Conservation (phyloP, 2,329 filamentous ascomycete species). For the Blastomyces silverae region DNA sequence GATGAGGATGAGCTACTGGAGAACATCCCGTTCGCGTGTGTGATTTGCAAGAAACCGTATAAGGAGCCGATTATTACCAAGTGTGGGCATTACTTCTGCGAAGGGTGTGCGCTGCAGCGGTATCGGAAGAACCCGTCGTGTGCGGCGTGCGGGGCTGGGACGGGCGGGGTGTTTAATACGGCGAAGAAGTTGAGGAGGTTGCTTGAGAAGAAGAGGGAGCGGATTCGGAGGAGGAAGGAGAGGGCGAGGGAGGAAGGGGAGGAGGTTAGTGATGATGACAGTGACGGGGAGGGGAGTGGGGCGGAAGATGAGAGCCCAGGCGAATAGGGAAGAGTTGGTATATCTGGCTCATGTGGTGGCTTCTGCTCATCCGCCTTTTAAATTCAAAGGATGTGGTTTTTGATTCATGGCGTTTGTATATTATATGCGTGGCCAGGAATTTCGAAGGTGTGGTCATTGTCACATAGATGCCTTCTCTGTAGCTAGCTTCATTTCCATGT, state of each 20-base stretch:
- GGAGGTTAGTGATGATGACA: conserved; percentile 45
- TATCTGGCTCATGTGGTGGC: not conserved
- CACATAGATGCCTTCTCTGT: too few relatives aligned
- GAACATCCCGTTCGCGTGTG: conserved; percentile 81
- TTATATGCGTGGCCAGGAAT: not conserved
- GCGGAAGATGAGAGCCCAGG: not conserved
- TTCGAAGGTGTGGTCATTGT: not conserved
- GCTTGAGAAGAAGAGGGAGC: conserved; percentile 61
- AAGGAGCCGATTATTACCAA: conserved; percentile 75
- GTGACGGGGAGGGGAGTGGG: conserved; percentile 26
- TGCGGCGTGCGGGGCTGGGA: conserved; percentile 76
- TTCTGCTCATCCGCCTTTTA: not conserved
- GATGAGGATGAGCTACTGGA: conserved; percentile 59
- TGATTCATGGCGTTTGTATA: not conserved
- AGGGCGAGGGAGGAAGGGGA: conserved; percentile 49
- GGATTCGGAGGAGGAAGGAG: conserved; percentile 49
- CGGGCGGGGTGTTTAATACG: conserved; percentile 81
- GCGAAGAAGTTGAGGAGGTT: conserved; percentile 77
- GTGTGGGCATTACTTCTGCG: conserved; percentile 95
- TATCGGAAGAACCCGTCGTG: conserved; percentile 84
- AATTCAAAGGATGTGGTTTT: not conserved
- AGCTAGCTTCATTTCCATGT: too few relatives aligned
- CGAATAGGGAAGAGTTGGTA: conserved; percentile 2
- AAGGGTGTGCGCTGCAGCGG: conserved; percentile 75
- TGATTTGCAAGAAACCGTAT: conserved; percentile 76